Evolutionary conservation across 2,329 filamentous ascomycete species (phyloP).

Genomic region (Diaporthe sp.): DNA sequence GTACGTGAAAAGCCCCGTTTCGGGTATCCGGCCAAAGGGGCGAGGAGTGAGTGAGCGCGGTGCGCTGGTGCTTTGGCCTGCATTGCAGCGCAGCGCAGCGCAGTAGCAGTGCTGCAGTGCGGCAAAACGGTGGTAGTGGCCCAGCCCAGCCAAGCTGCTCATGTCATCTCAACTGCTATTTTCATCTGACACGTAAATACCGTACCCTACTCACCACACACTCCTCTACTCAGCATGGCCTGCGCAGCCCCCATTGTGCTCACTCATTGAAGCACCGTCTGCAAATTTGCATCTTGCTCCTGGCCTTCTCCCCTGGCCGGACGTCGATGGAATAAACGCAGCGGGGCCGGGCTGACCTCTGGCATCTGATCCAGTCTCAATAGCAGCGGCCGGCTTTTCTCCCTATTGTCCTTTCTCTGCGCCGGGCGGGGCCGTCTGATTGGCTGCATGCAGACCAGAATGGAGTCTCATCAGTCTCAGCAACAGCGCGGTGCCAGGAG

Average conservation of each 20-base stretch:
- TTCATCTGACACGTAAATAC: constrained; percentile 40
- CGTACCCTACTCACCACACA: constrained; percentile 30
- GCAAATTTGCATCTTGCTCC: constrained; percentile 18
- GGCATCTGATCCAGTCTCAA: constrained; percentile 2
- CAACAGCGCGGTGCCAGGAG: constrained; percentile 37
- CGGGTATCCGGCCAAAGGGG: constrained; percentile 33
- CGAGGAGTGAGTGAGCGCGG: background rate
- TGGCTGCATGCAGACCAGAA: constrained; percentile 40
- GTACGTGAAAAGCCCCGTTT: constrained; percentile 27
- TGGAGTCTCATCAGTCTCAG: constrained; percentile 40
- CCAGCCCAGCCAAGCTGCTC: constrained; percentile 28
- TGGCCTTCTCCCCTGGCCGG: background rate
- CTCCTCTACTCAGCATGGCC: constrained; percentile 24
- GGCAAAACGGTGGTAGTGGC: constrained; percentile 1
- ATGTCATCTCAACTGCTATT: constrained; percentile 38
- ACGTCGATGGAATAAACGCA: constrained; percentile 5
- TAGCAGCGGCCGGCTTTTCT: constrained; percentile 11
- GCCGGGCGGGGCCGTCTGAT: constrained; percentile 37
- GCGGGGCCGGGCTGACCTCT: constrained; percentile 23
- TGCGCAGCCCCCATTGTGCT: constrained; percentile 25
- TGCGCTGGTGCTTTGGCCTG: background rate
- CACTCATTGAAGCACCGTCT: constrained; percentile 9
- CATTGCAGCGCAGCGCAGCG: constrained; percentile 2
- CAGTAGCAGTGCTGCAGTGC: constrained; percentile 18
- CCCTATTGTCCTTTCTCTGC: constrained; percentile 25